Evolutionary conservation across 2,329 filamentous ascomycete species (phyloP).

Genomic region (Fusarium secorum): DNA sequence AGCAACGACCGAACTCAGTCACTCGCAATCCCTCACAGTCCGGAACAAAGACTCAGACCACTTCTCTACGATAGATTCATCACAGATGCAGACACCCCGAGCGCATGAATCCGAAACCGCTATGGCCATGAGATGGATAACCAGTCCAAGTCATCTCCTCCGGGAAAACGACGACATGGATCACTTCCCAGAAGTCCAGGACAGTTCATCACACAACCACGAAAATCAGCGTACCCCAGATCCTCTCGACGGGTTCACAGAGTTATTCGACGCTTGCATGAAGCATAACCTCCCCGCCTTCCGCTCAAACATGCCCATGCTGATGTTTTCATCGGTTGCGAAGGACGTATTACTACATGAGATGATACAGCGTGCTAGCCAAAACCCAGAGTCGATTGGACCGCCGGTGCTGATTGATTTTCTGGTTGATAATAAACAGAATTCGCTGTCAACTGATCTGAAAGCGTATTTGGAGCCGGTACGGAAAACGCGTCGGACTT

Average conservation of each 20-base stretch:
- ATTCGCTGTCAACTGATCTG: background rate
- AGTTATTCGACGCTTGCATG: background rate
- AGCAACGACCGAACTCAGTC: background rate
- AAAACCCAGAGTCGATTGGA: background rate
- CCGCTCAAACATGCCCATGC: background rate
- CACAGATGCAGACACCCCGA: background rate
- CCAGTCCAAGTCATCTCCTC: background rate
- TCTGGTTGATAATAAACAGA: background rate
- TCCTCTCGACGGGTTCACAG: background rate
- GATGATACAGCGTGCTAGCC: background rate
- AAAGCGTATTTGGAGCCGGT: background rate
- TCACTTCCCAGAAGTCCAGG: background rate
- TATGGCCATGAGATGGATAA: background rate
- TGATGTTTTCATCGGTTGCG: background rate
- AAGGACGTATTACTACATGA: background rate
- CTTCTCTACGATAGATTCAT: background rate
- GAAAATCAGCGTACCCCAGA: background rate
- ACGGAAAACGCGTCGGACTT: background rate
- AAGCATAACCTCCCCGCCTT: background rate
- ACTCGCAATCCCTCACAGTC: background rate
- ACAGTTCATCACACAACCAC: background rate
- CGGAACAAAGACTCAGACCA: background rate
- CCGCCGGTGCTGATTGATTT: background rate
- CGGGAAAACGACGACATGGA: background rate
- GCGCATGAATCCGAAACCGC: background rate